A percentile compares a stretch with the other conserved stretches of the same genome.
phyloP scores from a whole-genome alignment of 2,329 filamentous ascomycete species.

The Dactylellina cionopaga region DNA sequence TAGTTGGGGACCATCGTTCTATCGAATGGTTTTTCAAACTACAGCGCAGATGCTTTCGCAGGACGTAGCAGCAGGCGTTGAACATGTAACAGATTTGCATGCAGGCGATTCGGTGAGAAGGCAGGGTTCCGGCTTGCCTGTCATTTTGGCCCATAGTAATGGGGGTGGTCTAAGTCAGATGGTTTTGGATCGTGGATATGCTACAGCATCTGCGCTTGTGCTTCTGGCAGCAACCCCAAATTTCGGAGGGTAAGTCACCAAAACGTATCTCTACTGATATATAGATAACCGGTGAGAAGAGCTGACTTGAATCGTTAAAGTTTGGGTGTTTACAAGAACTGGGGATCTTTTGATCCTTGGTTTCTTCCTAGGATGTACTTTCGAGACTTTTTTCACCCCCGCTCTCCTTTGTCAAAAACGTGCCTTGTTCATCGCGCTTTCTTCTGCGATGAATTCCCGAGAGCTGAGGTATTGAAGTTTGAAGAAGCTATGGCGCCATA shows the following conservation, averaged over 20 bases:
- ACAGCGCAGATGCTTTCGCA: constrained; percentile 48
- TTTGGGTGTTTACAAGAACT: constrained; percentile 63
- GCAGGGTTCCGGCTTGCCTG: constrained; percentile 17
- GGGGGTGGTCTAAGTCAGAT: constrained; percentile 67
- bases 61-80: constrained; percentile 60
- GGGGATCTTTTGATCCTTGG: constrained; percentile 64
- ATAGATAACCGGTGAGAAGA: too few species aligned
- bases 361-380: constrained; percentile 64
- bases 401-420: constrained; percentile 67
- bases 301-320: constrained; percentile 54
- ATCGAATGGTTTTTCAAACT: constrained; percentile 45
- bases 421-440: constrained; percentile 65
- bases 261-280: too few species aligned
- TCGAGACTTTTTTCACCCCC: constrained; percentile 64
- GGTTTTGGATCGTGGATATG: constrained; percentile 62
- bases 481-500: constrained; percentile 64
- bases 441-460: constrained; percentile 64
- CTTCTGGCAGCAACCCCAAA: constrained; percentile 65
- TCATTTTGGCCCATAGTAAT: constrained; percentile 67
- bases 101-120: constrained; percentile 58
- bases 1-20: constrained; percentile 66
- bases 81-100: constrained; percentile 63
- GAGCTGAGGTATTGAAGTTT: constrained; percentile 62
- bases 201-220: constrained; percentile 63
- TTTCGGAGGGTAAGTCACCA: constrained; percentile 63